These are phyloP conservation scores for Lanmaoa rubissima DNA, from an alignment of 768 basidiomycete genomes.

Conservation along the genomic window DNA sequence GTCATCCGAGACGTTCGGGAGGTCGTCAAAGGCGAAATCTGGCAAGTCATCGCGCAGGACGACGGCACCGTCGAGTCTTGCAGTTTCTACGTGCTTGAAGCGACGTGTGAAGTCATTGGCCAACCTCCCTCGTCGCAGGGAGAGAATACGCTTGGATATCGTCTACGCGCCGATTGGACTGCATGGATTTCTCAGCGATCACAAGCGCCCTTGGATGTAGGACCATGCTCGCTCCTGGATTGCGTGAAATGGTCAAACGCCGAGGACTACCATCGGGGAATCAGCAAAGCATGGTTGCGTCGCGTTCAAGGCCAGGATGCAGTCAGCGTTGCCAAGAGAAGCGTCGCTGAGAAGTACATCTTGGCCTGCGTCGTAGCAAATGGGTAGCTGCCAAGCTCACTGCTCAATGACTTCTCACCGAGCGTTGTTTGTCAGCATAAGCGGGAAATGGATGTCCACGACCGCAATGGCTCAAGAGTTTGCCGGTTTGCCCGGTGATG, in stretches of 20 bases:
- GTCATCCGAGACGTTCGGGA: conserved; percentile 49
- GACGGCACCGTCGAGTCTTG: conserved; percentile 24
- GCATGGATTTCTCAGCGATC: conserved; percentile 44
- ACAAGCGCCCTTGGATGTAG: not conserved
- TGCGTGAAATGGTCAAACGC: conserved; percentile 64
- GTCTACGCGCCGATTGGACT: conserved; percentile 65
- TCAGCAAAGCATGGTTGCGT: conserved; percentile 64
- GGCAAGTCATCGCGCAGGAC: conserved; percentile 46
- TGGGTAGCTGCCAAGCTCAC: conserved; percentile 40
- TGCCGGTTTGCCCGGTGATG: conserved; percentile 42
- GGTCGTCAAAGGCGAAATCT: conserved; percentile 56
- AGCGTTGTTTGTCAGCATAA: conserved; percentile 46
- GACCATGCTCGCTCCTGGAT: conserved; percentile 15
- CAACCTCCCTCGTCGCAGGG: conserved; percentile 19
- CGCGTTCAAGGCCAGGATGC: conserved; percentile 43
- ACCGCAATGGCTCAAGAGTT: conserved; percentile 73
- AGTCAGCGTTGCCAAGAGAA: conserved; percentile 40
- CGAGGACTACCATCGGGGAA: conserved; percentile 67
- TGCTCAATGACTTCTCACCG: not conserved
- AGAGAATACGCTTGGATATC: not conserved
- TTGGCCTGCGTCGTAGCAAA: conserved; percentile 72
- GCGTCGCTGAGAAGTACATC: conserved; percentile 61
- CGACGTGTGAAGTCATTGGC: conserved; percentile 74
- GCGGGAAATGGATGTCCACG: conserved; percentile 66
- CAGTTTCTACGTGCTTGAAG: conserved; percentile 57